A percentile compares a stretch with the other conserved stretches of the same genome.
phyloP scores from a whole-genome alignment of 2,329 filamentous ascomycete species.

The Claviceps quebecensis region DNA sequence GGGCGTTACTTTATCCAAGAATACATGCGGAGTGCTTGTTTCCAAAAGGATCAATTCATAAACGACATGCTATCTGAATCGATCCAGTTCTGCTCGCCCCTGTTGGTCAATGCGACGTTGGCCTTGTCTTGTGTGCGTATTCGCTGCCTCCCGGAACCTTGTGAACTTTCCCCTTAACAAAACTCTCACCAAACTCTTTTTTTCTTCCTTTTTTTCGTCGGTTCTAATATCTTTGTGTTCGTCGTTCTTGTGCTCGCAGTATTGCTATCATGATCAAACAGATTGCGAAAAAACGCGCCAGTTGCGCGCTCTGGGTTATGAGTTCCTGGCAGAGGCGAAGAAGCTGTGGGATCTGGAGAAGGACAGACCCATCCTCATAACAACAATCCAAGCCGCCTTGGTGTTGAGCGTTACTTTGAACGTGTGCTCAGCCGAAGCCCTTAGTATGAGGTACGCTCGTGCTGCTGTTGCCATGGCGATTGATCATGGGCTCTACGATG shows the following conservation, averaged over 20 bases:
- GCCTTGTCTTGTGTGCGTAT: conserved; percentile 2
- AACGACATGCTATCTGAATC: neutral
- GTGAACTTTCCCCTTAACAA: neutral
- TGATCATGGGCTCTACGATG: neutral
- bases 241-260: neutral
- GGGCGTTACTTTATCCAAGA: neutral
- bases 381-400: conserved; percentile 17
- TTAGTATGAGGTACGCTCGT: neutral
- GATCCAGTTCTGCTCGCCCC: neutral
- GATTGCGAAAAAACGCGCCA: conserved; percentile 15
- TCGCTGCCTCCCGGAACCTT: conserved; percentile 8
- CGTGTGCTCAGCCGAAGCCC: neutral
- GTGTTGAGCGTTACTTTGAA: conserved; percentile 9
- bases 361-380: conserved; percentile 10
- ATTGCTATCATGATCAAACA: neutral
- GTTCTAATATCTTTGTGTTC: neutral
- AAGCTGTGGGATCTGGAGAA: conserved; percentile 18
- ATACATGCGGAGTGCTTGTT: neutral
- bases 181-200: neutral
- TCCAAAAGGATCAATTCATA: conserved; percentile 1
- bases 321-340: conserved; percentile 19
- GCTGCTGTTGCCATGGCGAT: neutral
- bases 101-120: neutral
- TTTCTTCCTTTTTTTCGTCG: neutral
- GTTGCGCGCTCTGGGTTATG: conserved; percentile 14